Evolutionary conservation across 306 rosid genomes (phyloP).

Genomic region (Castanopsis chinensis): DNA sequence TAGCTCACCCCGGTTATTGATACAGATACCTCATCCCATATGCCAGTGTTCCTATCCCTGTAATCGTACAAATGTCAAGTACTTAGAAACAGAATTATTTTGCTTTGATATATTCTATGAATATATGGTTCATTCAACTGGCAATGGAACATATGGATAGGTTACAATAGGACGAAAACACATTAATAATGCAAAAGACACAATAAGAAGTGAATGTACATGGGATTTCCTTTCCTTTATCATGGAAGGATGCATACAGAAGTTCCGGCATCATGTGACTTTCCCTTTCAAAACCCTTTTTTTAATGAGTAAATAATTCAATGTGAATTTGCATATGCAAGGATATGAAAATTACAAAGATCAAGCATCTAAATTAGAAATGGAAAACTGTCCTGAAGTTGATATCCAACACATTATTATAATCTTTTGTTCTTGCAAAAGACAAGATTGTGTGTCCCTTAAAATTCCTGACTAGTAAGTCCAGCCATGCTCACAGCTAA

Average conservation of each 20-base stretch:
- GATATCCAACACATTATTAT: too few species aligned
- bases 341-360: too few species aligned
- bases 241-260: neutral
- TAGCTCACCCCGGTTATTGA: slow-evolving; percentile 82
- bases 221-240: neutral
- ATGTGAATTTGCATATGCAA: too few species aligned
- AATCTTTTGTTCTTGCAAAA: too few species aligned
- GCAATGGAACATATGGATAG: neutral
- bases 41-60: slow-evolving; percentile 98
- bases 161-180: neutral
- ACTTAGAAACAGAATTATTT: slow-evolving; percentile 18
- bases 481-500: too few species aligned
- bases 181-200: neutral
- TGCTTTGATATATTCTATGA: slow-evolving; percentile 9
- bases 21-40: slow-evolving; percentile 95
- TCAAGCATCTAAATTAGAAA: too few species aligned
- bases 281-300: too few species aligned
- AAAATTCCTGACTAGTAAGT: too few species aligned
- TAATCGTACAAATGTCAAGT: slow-evolving; percentile 23
- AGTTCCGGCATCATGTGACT: neutral
- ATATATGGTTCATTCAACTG: neutral
- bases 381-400: too few species aligned
- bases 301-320: too few species aligned
- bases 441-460: too few species aligned
- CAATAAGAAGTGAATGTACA: neutral